Base-by-base conservation (phyloP, 768 basidiomycete genomes). In the Sarcodon sp. region DNA sequence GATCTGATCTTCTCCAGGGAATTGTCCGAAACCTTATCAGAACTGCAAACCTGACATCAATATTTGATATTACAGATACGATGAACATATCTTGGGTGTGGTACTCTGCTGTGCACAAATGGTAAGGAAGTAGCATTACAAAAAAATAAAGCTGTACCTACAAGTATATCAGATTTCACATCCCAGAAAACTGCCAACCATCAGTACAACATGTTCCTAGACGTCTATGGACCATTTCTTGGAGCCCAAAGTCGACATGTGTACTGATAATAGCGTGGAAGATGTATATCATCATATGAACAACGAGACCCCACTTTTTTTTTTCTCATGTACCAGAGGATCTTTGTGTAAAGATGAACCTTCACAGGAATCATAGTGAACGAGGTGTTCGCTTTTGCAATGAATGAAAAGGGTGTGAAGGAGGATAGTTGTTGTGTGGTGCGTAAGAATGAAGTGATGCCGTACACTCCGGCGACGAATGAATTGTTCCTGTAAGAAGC, bases 161-260 rank as follows among this genome's bases (percentile, higher is more conserved):
- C 59, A 47, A 84, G 62, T 51, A 84, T 75, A 36, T 80, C 81
- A 27, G 4, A 27, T 27, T 4, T 2, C 3, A 55, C 83, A 75
- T 62, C 82, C 85, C 33, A 84, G 85, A 59, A 87, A 88, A 64
- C 87, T 83, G 46, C 75, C 75, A 53, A 87, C 81, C 47, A 84
- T 83, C 51, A 76, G 79, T 51, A 77, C 76, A 36, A 88, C 72
- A 33, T 77, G 73, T 59, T 87, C 81, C 57, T 75, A 76, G 18
- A 70, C 70, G 54, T 76, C 77, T 59, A 73, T 62, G 46, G 79
- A 72, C 81, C 80, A 87, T 57, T 76, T 83, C 53, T 68, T 68
- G 87, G 69, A 10, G 85, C 82, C 57, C 80, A 81, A 59, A 81
- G 72, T 57, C 73, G 77, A 66, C 76, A 76, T 48, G 83, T 86